Evolutionary conservation across 2,329 filamentous ascomycete genomes (phyloP).

Genomic region (Microthyrium microscopicum): DNA sequence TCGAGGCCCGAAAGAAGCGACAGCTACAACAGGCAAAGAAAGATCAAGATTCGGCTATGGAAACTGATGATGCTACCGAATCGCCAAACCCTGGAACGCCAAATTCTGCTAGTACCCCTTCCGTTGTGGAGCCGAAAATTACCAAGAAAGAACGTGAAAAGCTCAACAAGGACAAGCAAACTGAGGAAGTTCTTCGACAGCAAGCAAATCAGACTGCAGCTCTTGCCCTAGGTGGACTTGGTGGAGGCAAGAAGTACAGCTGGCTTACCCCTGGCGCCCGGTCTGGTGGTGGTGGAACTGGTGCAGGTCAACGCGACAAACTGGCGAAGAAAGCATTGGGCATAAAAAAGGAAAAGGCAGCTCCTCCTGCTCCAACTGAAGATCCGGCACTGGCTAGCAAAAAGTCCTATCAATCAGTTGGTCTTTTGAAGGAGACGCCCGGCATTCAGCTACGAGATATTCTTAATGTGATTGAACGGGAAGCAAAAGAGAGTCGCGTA

Average conservation of each 20-base stretch:
- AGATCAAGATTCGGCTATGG: conserved; percentile 12
- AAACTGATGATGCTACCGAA: conserved; percentile 14
- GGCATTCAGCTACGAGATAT: conserved; percentile 76
- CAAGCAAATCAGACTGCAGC: conserved; percentile 72
- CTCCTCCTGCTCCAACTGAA: neutral
- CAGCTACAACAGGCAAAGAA: conserved; percentile 14
- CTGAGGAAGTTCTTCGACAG: conserved; percentile 61
- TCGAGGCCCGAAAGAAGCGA: conserved; percentile 28
- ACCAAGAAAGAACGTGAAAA: conserved; percentile 81
- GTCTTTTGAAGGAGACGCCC: conserved; percentile 52
- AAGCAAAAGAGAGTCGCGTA: conserved; percentile 50
- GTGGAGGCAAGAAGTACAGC: conserved; percentile 51
- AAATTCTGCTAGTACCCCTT: conserved; percentile 14
- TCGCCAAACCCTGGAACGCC: conserved; percentile 10
- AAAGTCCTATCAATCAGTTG: conserved; percentile 3
- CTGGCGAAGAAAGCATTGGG: neutral
- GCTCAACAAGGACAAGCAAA: conserved; percentile 50
- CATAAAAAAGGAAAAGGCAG: neutral
- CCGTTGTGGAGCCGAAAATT: conserved; percentile 27
- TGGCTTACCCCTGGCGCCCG: conserved; percentile 42
- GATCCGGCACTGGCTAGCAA: conserved; percentile 4
- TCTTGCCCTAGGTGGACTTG: conserved; percentile 60
- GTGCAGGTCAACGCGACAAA: neutral
- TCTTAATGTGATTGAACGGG: conserved; percentile 60
- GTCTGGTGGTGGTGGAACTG: conserved; percentile 5